Conservation (phyloP, 352 stramenopile genomes). For the Phytophthora agathidicida region DNA sequence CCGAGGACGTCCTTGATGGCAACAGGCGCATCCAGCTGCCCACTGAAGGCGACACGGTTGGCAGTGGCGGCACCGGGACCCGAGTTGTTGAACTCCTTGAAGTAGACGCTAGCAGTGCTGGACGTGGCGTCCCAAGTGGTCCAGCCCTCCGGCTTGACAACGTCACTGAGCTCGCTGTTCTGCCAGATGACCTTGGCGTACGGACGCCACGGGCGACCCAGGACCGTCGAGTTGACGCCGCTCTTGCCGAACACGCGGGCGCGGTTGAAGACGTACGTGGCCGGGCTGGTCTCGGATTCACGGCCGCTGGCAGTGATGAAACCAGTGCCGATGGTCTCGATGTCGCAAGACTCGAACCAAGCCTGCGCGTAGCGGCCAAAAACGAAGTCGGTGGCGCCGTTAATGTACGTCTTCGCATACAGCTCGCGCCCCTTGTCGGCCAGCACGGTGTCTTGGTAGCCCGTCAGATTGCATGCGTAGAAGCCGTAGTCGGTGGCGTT, state of each 20-base stretch:
- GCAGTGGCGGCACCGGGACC: constrained; percentile 11
- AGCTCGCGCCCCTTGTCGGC: constrained; percentile 30
- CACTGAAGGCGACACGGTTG: constrained; percentile 23
- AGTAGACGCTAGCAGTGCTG: constrained; percentile 20
- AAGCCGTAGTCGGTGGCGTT: constrained; percentile 35
- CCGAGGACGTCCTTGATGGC: constrained; percentile 23
- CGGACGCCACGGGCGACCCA: constrained; percentile 25
- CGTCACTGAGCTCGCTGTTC: constrained; percentile 24
- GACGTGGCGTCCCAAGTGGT: constrained; percentile 18
- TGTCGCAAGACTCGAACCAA: constrained; percentile 35
- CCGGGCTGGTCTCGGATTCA: constrained; percentile 10
- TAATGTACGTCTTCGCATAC: constrained; percentile 30
- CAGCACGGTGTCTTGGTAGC: constrained; percentile 27
- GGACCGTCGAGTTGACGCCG: constrained; percentile 14
- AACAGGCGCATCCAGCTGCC: constrained; percentile 18
- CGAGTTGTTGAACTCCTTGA: constrained; percentile 32
- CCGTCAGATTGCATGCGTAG: constrained; percentile 30
- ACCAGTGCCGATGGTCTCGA: constrained; percentile 30
- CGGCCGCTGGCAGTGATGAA: constrained; percentile 34
- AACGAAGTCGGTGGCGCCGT: constrained; percentile 30
- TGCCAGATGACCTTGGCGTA: constrained; percentile 25
- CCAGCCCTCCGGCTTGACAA: constrained; percentile 32
- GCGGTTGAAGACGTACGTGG: constrained; percentile 29
- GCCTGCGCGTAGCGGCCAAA: constrained; percentile 23
- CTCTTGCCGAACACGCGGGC: constrained; percentile 27